Base-by-base conservation (phyloP, 1,284 basidiomycete genomes). In the Inonotus obliquus region DNA sequence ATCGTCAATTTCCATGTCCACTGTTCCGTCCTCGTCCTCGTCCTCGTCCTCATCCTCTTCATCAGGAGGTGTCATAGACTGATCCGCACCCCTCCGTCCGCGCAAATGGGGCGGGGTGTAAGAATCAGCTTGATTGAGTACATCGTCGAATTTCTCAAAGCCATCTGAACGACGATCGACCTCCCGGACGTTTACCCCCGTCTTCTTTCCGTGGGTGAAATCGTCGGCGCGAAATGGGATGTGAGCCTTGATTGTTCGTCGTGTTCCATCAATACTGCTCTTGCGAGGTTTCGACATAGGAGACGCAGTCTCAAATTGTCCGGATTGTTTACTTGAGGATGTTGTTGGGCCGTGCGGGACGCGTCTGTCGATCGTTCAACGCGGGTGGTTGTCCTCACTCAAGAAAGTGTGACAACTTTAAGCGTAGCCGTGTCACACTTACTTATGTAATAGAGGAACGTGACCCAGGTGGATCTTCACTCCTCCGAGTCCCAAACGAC, bases 101-200 rank as follows among this genome's bases (percentile, higher is more conserved):
- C 29, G 67, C 61, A 79, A 76, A 57, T 75, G 77, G n/a, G 81
- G 82, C 2, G 86, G 85, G 2, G 84, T 79, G n/a, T 80, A 76
- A 58, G 77, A 77, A 72, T 91, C 86, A 0, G 82, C 87, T 68
- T 89, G 85, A 54, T 80, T 77, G 65, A 95, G 83, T 68, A 94
- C 79, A 66, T 86, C 82, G 60, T 86, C 84, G 68, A 92, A 89
- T 11, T 86, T 86, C 73, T 96, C 93, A 71, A 92, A 92, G 10
- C 93, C 95, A 69, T 94, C 90, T 14, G 87, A 87, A 67, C 85
- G 86, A 65, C 84, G 82, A 56, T 86, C 83, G 55, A 92, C 83
- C 70, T 85, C 81, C 29, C 74, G 79, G 17, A 91, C 83, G 1
- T 80, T 76, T 57, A 89, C 78, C 2, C 89, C 89, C 0, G 89